phyloP scores from a whole-genome alignment of 2,329 filamentous ascomycete genomes.

The Arthrobotrys pseudoclavata region DNA sequence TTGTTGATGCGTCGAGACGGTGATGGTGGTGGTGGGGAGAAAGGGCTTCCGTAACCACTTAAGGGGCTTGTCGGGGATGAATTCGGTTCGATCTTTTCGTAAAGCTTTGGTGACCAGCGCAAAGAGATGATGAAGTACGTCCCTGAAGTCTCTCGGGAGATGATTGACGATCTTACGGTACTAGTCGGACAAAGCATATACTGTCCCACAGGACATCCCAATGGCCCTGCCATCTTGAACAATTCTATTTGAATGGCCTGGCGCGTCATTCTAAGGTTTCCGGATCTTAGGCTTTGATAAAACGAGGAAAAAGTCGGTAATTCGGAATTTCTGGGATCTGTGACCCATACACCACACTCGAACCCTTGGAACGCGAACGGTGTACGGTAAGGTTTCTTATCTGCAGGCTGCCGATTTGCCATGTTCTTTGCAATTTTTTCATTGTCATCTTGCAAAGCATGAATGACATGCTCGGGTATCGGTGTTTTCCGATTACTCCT shows the following conservation, averaged over 20 bases:
- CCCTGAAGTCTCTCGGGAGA: conserved; percentile 4
- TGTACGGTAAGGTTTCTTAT: conserved; percentile 29
- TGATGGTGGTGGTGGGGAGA: background rate
- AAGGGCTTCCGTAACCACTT: background rate
- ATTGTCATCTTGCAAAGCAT: conserved; percentile 33
- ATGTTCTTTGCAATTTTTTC: conserved; percentile 8
- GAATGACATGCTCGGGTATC: conserved; percentile 16
- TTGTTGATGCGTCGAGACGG: conserved; percentile 3
- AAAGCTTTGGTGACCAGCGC: conserved; percentile 48
- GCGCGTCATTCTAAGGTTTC: conserved; percentile 38
- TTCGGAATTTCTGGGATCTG: conserved; percentile 37
- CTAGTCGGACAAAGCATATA: conserved; percentile 39
- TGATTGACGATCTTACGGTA: conserved; percentile 20
- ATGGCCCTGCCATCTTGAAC: background rate
- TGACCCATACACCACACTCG: conserved; percentile 51
- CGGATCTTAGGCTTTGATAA: background rate
- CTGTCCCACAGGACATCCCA: background rate
- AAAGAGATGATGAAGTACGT: conserved; percentile 40
- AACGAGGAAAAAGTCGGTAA: conserved; percentile 42
- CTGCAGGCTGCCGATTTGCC: conserved; percentile 4
- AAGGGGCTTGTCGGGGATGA: conserved; percentile 2
- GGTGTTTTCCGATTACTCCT: conserved; percentile 15
- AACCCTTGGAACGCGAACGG: conserved; percentile 28
- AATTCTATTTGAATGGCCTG: conserved; percentile 41
- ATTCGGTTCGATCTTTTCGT: conserved; percentile 1